Evolutionary conservation across 768 basidiomycete species (phyloP).

Genomic region (Leucocoprinus sp.): DNA sequence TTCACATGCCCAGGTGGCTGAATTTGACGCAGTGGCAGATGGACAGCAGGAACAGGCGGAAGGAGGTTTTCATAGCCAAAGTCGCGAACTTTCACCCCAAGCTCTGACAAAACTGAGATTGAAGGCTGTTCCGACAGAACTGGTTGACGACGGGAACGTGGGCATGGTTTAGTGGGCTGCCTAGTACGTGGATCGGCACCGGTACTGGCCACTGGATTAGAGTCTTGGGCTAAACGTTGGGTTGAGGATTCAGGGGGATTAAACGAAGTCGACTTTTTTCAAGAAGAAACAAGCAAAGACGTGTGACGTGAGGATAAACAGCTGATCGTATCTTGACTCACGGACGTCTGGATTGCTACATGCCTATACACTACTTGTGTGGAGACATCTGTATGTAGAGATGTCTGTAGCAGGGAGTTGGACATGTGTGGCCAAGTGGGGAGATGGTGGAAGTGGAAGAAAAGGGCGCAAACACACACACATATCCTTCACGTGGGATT

Average conservation of each 20-base stretch:
- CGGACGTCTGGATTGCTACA: conserved; percentile 8
- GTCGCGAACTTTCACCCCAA: conserved; percentile 45
- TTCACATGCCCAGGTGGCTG: conserved; percentile 29
- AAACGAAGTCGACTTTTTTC: conserved; percentile 1
- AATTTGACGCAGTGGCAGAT: conserved; percentile 38
- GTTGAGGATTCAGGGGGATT: neutral
- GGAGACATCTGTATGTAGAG: conserved; percentile 3
- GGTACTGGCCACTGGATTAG: neutral
- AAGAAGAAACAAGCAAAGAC: neutral
- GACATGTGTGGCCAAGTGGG: too few relatives aligned
- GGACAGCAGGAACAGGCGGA: conserved; percentile 49
- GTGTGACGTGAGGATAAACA: conserved; percentile 9
- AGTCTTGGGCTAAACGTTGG: neutral
- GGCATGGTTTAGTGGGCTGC: neutral
- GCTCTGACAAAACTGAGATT: conserved; percentile 16
- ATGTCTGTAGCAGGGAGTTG: conserved; percentile 6
- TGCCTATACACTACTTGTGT: conserved; percentile 6
- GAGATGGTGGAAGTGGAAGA: conserved; percentile 1
- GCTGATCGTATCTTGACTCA: conserved; percentile 10
- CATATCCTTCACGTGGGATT: conserved; percentile 2
- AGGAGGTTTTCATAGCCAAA: conserved; percentile 64
- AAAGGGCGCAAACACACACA: conserved; percentile 1
- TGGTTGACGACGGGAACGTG: neutral
- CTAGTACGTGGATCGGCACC: neutral
- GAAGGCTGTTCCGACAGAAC: conserved; percentile 18